These are phyloP conservation scores for Ceratobasidium sp. DNA, from an alignment of 1,284 basidiomycete genomes.

Conservation along the genomic window DNA sequence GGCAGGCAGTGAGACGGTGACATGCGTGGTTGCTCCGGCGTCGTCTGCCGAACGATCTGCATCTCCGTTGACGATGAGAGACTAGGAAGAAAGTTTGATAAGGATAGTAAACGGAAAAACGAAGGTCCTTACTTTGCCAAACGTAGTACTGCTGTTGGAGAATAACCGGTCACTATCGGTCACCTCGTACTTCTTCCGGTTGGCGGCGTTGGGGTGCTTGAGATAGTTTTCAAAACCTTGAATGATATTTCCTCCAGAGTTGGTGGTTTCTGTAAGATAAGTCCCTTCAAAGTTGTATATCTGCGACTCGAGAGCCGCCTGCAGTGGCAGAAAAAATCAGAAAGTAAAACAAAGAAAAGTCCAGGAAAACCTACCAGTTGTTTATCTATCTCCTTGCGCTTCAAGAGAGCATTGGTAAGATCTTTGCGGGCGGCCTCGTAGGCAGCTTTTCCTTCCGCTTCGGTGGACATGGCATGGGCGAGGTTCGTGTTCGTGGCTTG, in stretches of 20 bases:
- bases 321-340: slow-evolving; percentile 1
- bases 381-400: slow-evolving; percentile 73
- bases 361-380: slow-evolving; percentile 61
- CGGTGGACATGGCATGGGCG: slow-evolving; percentile 25
- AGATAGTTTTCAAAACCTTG: slow-evolving; percentile 83
- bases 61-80: slow-evolving; percentile 20
- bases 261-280: slow-evolving; percentile 76
- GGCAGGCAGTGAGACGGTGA: slow-evolving; percentile 13
- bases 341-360: slow-evolving; percentile 4
- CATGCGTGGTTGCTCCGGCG: background rate
- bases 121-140: slow-evolving; percentile 62
- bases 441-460: slow-evolving; percentile 33
- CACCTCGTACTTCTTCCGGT: slow-evolving; percentile 71
- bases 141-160: slow-evolving; percentile 75
- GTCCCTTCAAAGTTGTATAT: slow-evolving; percentile 74
- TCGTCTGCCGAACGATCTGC: slow-evolving; percentile 12
- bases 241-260: slow-evolving; percentile 81
- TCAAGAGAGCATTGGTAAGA: slow-evolving; percentile 68
- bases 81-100: background rate
- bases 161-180: slow-evolving; percentile 78
- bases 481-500: background rate
- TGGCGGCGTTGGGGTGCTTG: slow-evolving; percentile 68
- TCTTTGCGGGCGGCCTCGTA: slow-evolving; percentile 76
- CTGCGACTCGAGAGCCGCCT: slow-evolving; percentile 62
- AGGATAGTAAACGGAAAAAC: background rate